Evolutionary conservation across 371 early-diverging fungal genomes (phyloP), one percentile per base, ranked within the genome.

Genomic region (Mortierella polycephala): DNA sequence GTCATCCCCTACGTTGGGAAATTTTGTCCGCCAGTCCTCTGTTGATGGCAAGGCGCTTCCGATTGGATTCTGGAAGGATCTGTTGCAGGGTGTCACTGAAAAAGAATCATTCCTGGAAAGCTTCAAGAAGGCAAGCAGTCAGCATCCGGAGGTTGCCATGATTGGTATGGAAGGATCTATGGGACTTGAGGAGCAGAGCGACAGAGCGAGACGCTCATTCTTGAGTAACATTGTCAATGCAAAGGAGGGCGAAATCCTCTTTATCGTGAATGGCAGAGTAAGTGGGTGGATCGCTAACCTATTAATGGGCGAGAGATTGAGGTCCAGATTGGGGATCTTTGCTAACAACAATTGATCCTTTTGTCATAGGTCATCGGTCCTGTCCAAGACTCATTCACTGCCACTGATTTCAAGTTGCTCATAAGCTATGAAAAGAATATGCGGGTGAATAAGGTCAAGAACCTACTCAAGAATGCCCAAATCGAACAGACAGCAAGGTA

Each of bases 221-320:
- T 57, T 77, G 64, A 64, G 45, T 5, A 67, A 77, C 3, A 61
- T 39, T 13, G 37, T 84, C 37, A 75, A 81, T 6, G 47, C 69
- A 11, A 67, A 75, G 40, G 61, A 68, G 0, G 81, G 79, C 18
- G 75, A 82, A 3, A 57, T 71, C 4, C 64, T 56, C 21, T 67
- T 88, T 45, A 54, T 87, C n/a, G 79, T 87, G 12, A 89, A 89
- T 49, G 88, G 88, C 49, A 67, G 88, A 56, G 86, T 87, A 81
- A 62, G 86, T 52, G 20, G 20, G 0, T 41, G 42, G 6, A 11
- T 11, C n/a, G 16, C 40, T 69, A 5, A 12, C 58, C 57, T 53
- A 68, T 60, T 55, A 21, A 21, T 58, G 7, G 55, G 45, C 21
- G 14, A 49, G 18, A 57, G 63, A 12, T 45, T 41, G 47, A 21